Percentiles rank a stretch among this genome's conserved stretches.
phyloP scores from a whole-genome alignment of 2,329 filamentous ascomycete genomes.

The Hypoxylon sp. region DNA sequence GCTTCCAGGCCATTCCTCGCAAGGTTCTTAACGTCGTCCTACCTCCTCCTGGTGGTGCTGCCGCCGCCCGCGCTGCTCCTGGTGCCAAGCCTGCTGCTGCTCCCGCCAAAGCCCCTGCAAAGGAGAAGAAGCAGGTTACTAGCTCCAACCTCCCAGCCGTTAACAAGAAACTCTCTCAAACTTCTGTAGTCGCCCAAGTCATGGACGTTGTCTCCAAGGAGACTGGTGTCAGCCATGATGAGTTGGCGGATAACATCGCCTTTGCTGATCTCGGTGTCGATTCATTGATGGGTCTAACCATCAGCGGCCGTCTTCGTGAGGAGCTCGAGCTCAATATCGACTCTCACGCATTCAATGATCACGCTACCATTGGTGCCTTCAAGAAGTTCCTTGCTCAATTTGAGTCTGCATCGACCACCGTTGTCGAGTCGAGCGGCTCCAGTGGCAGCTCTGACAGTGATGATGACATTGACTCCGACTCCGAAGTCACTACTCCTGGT shows the following conservation, averaged over 20 bases:
- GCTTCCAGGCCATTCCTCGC: constrained; percentile 77
- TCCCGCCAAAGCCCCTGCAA: constrained; percentile 54
- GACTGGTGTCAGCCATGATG: constrained; percentile 67
- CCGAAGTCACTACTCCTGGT: constrained; percentile 68
- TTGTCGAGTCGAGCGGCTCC: constrained; percentile 56
- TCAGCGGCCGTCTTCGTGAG: constrained; percentile 70
- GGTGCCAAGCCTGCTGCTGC: constrained; percentile 55
- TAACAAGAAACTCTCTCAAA: constrained; percentile 65
- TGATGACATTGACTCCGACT: constrained; percentile 64
- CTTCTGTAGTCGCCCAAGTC: constrained; percentile 61
- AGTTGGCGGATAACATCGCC: constrained; percentile 69
- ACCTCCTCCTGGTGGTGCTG: constrained; percentile 70
- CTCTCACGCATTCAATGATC: constrained; percentile 68
- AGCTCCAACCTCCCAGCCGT: constrained; percentile 63
- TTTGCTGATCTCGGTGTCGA: constrained; percentile 73
- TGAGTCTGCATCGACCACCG: constrained; percentile 46
- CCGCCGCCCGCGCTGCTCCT: constrained; percentile 56
- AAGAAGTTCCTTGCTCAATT: constrained; percentile 61
- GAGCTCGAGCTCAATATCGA: constrained; percentile 70
- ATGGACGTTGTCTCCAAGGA: constrained; percentile 71
- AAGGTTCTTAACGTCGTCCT: constrained; percentile 76
- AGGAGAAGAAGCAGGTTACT: constrained; percentile 63
- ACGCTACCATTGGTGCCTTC: constrained; percentile 68
- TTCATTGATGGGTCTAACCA: constrained; percentile 72
- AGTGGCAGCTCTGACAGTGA: constrained; percentile 58